Percentiles rank a stretch among this genome's conserved stretches.
phyloP scores from a whole-genome alignment of 345 rosid species.

The Citrus medica region DNA sequence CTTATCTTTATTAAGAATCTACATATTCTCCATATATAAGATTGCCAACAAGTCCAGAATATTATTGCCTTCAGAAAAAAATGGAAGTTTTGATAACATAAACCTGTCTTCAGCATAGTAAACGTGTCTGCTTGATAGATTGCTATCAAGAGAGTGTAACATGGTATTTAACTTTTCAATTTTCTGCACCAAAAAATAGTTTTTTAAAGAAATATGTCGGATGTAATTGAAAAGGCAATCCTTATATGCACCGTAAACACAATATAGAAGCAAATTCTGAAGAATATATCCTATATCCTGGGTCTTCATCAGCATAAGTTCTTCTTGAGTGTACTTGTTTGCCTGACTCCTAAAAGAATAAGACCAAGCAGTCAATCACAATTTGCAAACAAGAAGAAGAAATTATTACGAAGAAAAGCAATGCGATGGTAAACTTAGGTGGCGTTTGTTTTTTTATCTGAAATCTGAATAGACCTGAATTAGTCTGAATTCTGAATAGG shows the following conservation, averaged over 20 bases:
- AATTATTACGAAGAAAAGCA: neutral
- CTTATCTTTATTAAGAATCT: neutral
- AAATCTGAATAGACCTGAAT: no score
- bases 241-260: neutral
- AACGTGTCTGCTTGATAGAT: constrained; percentile 46
- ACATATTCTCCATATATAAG: neutral
- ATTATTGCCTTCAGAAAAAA: neutral
- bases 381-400: neutral
- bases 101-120: constrained; percentile 87
- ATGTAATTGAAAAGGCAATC: neutral
- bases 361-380: neutral
- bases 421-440: neutral
- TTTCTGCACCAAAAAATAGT: constrained; percentile 49
- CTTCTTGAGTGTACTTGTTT: constrained; percentile 70
- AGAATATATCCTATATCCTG: constrained; percentile 84
- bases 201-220: neutral
- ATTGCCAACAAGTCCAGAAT: neutral
- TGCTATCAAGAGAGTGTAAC: constrained; percentile 62
- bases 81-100: constrained; percentile 7
- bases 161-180: constrained; percentile 67
- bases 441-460: no score
- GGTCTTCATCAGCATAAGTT: constrained; percentile 84
- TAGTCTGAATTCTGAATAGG: no score
- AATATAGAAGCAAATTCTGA: constrained; percentile 21
- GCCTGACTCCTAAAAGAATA: constrained; percentile 52